Base-by-base conservation (phyloP, 352 stramenopile species). In the Globisporangium canariense region DNA sequence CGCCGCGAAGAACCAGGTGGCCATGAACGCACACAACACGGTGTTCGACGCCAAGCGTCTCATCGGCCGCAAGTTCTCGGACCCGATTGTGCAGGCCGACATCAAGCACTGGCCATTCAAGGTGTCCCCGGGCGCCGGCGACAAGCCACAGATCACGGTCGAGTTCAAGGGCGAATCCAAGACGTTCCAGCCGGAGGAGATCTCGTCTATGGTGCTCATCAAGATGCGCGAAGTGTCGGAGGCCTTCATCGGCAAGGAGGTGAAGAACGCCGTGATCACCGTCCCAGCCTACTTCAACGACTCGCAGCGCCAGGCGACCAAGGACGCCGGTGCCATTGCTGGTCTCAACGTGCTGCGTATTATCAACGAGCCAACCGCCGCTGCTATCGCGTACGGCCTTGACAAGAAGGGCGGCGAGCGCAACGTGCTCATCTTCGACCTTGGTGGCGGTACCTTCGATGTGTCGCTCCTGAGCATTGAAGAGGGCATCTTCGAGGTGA, bases 271-370 rank as follows among this genome's bases (percentile, higher is more conserved):
- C 18, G 93, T 98, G 6, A 89, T 98, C 46, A 98, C 94, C n/a
- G 95, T 98, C 30, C 94, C 94, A n/a, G 94, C 94, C 18, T 98
- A 98, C 65, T 98, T 98, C 72, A 98, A 98, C 68, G 91, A 98
- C 71, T 94, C 84, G 63, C 94, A 98, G 73, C 87, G 95, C 28
- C 90, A 98, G 62, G 95, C 95, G 16, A 98, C 95, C 50, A 98
- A 98, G 60, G 89, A 98, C 59, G 93, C 93, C 16, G 91, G 91
- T 16, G 74, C 73, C 18, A 98, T 98, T 68, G 79, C 93, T 36
- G 94, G 94, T 11, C 65, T 98, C 32, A 98, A 97, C 60, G 94
- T 98, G 16, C 70, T 98, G 43, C 90, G 94, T 70, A 98, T 98
- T 62, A 98, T 98, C 67, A 98, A 98, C 76, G 94, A 98, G 72